Evolutionary conservation across 2,329 filamentous ascomycete genomes (phyloP).

Genomic region (Dendryphion nanum): DNA sequence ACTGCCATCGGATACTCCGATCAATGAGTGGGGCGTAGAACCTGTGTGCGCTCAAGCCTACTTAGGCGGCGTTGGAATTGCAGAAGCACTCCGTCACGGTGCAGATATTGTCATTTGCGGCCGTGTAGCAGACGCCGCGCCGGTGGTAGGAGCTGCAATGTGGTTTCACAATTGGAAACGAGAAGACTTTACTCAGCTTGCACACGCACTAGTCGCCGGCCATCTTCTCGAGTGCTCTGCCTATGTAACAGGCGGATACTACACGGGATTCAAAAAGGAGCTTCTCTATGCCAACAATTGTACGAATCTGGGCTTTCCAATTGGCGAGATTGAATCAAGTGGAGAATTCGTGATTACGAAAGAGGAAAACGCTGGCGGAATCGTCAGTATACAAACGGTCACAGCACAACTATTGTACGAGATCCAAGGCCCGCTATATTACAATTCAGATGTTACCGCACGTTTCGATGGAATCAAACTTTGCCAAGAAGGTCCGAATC

Average conservation of each 20-base stretch:
- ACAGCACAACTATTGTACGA: constrained; percentile 51
- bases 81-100: constrained; percentile 35
- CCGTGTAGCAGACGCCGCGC: constrained; percentile 42
- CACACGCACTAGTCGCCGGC: constrained; percentile 40
- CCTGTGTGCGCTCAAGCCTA: constrained; percentile 31
- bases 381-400: constrained; percentile 48
- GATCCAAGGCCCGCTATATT: constrained; percentile 21
- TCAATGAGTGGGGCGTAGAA: constrained; percentile 10
- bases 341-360: constrained; percentile 28
- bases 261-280: constrained; percentile 35
- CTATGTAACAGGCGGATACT: constrained; percentile 35
- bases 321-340: constrained; percentile 18
- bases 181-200: constrained; percentile 27
- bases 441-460: constrained; percentile 15
- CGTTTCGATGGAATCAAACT: constrained; percentile 11
- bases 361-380: constrained; percentile 31
- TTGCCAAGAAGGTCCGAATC: constrained; percentile 11
- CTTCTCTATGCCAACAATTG: constrained; percentile 23
- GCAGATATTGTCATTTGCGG: constrained; percentile 45
- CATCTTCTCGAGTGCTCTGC: constrained; percentile 42
- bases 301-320: constrained; percentile 30
- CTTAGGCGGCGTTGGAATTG: constrained; percentile 41
- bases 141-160: constrained; percentile 40
- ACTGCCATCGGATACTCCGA: constrained; percentile 11
- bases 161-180: constrained; percentile 12